Percentiles rank a stretch among this genome's conserved stretches.
Evolutionary conservation across 1,284 basidiomycete species (phyloP).

Genomic region (Gastroboletus turbinatus): DNA sequence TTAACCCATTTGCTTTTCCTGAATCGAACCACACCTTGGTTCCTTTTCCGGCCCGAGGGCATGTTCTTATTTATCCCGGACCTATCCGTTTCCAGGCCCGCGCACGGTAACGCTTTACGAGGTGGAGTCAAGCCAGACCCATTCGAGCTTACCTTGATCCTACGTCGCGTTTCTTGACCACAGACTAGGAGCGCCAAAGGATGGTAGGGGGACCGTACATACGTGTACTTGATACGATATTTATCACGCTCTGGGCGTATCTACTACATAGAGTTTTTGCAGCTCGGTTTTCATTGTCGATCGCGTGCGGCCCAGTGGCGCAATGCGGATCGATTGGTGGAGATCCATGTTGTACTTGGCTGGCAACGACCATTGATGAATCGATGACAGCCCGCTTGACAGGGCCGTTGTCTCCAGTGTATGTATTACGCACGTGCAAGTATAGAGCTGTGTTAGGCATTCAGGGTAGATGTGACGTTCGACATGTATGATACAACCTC

Average conservation of each 20-base stretch:
- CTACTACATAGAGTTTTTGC: constrained; percentile 18
- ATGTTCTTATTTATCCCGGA: constrained; percentile 30
- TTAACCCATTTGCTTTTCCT: constrained; percentile 21
- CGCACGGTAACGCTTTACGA: background rate
- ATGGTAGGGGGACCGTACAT: constrained; percentile 13
- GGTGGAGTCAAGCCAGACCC: constrained; percentile 1
- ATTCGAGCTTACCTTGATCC: background rate
- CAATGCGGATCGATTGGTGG: constrained; percentile 12
- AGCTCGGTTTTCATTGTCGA: background rate
- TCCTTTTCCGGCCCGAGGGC: constrained; percentile 8
- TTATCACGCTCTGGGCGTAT: constrained; percentile 16
- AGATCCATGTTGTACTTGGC: background rate
- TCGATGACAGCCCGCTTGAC: background rate
- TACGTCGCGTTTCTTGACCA: constrained; percentile 2
- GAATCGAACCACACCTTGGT: constrained; percentile 19
- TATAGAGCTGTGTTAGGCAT: background rate
- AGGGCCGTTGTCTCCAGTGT: background rate
- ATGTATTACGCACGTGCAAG: background rate
- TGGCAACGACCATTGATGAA: background rate
- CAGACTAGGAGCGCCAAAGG: constrained; percentile 4
- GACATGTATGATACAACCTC: background rate
- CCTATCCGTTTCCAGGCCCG: constrained; percentile 16
- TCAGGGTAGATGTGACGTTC: background rate
- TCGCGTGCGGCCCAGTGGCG: background rate
- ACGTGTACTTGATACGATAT: constrained; percentile 28